Percentiles rank a stretch among this genome's conserved stretches.
These are phyloP conservation scores for Clonostachys byssicola DNA, from an alignment of 2,329 filamentous ascomycete species.

Conservation along the genomic window DNA sequence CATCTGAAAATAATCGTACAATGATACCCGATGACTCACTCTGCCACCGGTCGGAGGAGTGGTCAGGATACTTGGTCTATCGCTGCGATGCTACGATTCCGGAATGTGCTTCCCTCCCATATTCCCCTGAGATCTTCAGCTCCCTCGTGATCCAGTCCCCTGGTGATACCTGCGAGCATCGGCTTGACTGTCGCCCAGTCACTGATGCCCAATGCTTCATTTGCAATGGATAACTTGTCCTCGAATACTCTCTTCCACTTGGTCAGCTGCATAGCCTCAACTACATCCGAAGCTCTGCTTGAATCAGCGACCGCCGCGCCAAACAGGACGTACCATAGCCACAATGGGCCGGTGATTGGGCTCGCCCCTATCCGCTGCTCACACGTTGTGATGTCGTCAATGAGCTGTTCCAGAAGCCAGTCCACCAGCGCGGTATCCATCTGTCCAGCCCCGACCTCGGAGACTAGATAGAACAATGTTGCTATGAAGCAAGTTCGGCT, in stretches of 20 bases:
- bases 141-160: slow-evolving; percentile 31
- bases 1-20: no score
- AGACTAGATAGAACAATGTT: slow-evolving; percentile 41
- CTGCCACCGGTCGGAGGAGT: no score
- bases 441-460: slow-evolving; percentile 33
- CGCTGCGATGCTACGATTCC: no score
- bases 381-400: slow-evolving; percentile 34
- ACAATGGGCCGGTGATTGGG: slow-evolving; percentile 34
- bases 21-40: no score
- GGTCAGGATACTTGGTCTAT: no score
- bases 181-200: slow-evolving; percentile 31
- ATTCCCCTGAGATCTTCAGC: slow-evolving; percentile 31
- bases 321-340: slow-evolving; percentile 42
- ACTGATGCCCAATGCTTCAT: slow-evolving; percentile 26
- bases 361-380: slow-evolving; percentile 32
- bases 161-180: slow-evolving; percentile 29
- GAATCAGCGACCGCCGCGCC: slow-evolving; percentile 33
- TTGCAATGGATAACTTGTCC: slow-evolving; percentile 33
- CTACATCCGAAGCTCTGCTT: slow-evolving; percentile 24
- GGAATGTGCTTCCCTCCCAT: slow-evolving; percentile 24
- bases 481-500: slow-evolving; percentile 40
- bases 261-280: slow-evolving; percentile 29
- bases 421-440: slow-evolving; percentile 37
- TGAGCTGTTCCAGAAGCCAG: slow-evolving; percentile 39
- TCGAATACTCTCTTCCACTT: slow-evolving; percentile 30